Base-by-base conservation (phyloP, 1,284 basidiomycete species). In the Fomes fomentarius region DNA sequence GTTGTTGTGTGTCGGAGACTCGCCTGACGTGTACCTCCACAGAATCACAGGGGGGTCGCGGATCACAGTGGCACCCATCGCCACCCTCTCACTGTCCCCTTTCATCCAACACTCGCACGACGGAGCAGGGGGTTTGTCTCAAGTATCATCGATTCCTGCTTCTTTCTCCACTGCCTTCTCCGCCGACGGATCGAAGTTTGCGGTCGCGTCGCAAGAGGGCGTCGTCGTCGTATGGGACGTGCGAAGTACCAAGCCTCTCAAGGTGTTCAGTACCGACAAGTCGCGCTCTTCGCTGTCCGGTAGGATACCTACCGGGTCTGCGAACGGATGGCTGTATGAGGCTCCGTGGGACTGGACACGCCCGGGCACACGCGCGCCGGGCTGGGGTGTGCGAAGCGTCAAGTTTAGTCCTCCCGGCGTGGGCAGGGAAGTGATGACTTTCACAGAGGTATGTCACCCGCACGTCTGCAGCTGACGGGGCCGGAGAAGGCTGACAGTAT, bases 91-190 rank as follows among this genome's bases (percentile, higher is more conserved):
- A 22, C 77, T 88, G 12, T 86, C 86, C 1, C 72, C 81, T 26
- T 78, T 82, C 22, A 74, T 77, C 65, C 44, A 52, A 24, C 55
- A 56, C 46, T 26, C 63, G 41, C 60, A 61, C 76, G 75, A 54
- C 1, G n/a, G 24, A n/a, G 17, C 56, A 66, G 74, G 12, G 71
- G 54, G 52, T 24, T 24, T 54, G 42, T 44, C 60, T 15, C 61
- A 60, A 19, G 49, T 72, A 28, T 66, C 75, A 24, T 76, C 82
- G 0, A 76, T 85, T 17, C 80, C 83, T 2, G 85, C 89, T 2
- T 89, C 89, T n/a, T 95, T 94, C 71, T 89, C 86, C 14, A 92
- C 91, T 0, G 83, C 91, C 1, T 96, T 93, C 76, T 91, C 86
- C 4, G 74, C 84, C 0, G 87, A 92, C 61, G 91, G 92, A 0